Evolutionary conservation across 345 rosid species (phyloP).

Genomic region (Pistacia vera): DNA sequence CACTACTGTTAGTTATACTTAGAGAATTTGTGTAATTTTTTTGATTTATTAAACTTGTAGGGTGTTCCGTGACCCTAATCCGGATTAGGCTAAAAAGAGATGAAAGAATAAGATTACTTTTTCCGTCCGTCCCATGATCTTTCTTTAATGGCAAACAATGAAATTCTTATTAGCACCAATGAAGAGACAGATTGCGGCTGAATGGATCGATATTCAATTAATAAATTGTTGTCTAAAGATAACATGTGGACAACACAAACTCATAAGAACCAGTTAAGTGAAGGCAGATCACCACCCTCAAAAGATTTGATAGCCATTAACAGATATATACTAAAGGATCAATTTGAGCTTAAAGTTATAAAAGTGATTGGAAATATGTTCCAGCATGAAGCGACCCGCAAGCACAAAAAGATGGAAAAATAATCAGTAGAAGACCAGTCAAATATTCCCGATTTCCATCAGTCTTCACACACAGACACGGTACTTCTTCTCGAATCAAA

Average conservation of each 20-base stretch:
- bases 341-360: background rate
- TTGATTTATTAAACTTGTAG: too few species aligned
- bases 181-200: conserved; percentile 21
- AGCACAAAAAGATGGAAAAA: background rate
- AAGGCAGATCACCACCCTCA: too few species aligned
- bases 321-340: background rate
- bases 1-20: too few species aligned
- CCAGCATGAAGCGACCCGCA: background rate
- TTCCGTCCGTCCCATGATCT: too few species aligned
- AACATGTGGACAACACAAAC: background rate
- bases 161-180: background rate
- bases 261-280: background rate
- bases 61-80: too few species aligned
- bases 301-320: background rate
- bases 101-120: too few species aligned
- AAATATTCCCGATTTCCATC: conserved; percentile 15
- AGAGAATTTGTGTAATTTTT: too few species aligned
- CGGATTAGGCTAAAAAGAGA: too few species aligned
- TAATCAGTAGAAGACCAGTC: background rate
- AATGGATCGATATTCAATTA: too few species aligned
- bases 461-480: too few species aligned
- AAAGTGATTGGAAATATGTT: background rate
- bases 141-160: background rate
- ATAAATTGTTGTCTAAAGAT: too few species aligned
- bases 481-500: conserved; percentile 6